Evolutionary conservation across 1,139 yeast genomes (phyloP).

Genomic region (Scheffersomyces quercinus): DNA sequence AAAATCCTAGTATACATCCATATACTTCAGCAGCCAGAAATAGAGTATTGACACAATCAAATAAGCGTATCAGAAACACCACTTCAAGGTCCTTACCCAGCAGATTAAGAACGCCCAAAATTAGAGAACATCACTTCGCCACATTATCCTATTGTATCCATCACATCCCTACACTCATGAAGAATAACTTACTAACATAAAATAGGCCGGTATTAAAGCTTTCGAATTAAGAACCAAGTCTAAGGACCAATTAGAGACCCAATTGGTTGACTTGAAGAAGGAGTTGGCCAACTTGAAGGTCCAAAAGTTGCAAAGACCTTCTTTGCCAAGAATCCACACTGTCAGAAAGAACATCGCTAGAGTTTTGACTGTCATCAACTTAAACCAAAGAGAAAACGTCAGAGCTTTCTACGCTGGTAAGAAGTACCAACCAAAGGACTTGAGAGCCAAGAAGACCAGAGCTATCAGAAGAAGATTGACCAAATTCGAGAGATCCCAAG

Average conservation of each 20-base stretch:
- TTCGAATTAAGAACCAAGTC: constrained; percentile 97
- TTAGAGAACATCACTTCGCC: too few species aligned
- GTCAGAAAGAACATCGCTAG: constrained; percentile 99
- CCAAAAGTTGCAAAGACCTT: constrained; percentile 90
- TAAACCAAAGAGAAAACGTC: constrained; percentile 94
- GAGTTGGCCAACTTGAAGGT: constrained; percentile 96
- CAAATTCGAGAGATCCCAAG: constrained; percentile 76
- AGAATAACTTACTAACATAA: constrained; percentile 21
- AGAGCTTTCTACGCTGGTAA: constrained; percentile 95
- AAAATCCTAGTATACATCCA: too few species aligned
- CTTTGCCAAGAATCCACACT: constrained; percentile 91
- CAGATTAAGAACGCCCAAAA: too few species aligned
- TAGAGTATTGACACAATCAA: too few species aligned
- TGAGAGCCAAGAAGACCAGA: constrained; percentile 99
- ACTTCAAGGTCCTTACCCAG: too few species aligned
- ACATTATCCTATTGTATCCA: too few species aligned
- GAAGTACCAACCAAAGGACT: constrained; percentile 97
- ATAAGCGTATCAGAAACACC: too few species aligned
- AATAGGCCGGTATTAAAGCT: constrained; percentile 87
- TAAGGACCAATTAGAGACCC: constrained; percentile 93
- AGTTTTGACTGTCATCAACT: constrained; percentile 95
- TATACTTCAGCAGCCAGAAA: too few species aligned
- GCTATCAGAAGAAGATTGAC: constrained; percentile 98
- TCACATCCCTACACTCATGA: too few species aligned
- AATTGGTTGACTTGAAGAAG: constrained; percentile 94